These are phyloP conservation scores for Echeveria elegans DNA, from an alignment of 164 flowering plant species.

Conservation along the genomic window DNA sequence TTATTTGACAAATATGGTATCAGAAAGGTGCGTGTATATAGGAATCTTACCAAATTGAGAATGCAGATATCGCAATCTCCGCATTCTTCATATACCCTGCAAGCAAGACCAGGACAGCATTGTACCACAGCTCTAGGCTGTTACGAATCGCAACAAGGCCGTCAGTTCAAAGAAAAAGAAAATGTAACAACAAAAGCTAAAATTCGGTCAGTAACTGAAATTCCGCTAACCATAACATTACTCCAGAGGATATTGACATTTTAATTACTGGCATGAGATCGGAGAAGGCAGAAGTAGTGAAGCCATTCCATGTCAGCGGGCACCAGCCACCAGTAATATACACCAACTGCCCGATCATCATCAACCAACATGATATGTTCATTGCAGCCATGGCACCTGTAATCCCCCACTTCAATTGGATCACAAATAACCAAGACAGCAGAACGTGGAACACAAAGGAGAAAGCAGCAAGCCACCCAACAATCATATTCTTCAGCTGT, in stretches of 20 bases:
- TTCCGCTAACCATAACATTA: constrained; percentile 5
- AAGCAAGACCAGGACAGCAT: constrained; percentile 19
- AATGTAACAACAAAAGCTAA: background rate
- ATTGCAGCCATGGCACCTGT: background rate
- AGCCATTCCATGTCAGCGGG: background rate
- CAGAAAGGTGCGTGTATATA: background rate
- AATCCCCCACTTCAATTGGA: background rate
- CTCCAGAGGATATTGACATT: constrained; percentile 4
- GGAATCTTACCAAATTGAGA: constrained; percentile 24
- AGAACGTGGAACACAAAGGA: background rate
- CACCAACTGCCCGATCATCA: background rate
- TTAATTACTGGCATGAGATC: constrained; percentile 4
- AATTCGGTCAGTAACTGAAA: background rate
- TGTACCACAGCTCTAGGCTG: constrained; percentile 21
- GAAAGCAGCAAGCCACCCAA: constrained; percentile 3
- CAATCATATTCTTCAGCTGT: constrained; percentile 5
- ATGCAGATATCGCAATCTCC: constrained; percentile 18
- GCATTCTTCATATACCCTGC: constrained; percentile 28
- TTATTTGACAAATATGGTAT: background rate
- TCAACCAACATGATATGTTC: background rate
- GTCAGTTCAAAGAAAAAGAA: background rate
- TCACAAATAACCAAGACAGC: constrained; percentile 1
- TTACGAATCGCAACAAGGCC: background rate
- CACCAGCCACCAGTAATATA: constrained; percentile 7
- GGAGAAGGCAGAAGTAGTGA: background rate